Conservation (phyloP, 2,329 filamentous ascomycete genomes). For the Colletotrichum sp. region DNA sequence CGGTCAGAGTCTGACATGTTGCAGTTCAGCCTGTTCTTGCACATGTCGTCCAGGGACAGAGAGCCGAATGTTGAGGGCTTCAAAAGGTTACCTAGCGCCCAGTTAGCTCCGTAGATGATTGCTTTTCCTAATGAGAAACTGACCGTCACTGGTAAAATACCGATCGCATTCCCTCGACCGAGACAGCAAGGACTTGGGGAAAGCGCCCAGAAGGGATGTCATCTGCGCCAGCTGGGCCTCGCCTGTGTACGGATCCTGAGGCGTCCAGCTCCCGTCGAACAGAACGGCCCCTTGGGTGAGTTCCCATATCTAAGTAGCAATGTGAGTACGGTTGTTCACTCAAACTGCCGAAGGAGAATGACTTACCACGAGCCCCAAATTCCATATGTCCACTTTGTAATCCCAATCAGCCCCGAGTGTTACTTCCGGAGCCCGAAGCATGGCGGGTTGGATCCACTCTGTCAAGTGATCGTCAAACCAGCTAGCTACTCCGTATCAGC, state of each 20-base stretch:
- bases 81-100: background rate
- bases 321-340: accelerated
- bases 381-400: background rate
- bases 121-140: accelerated
- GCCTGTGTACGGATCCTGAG: background rate
- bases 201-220: background rate
- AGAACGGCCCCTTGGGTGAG: background rate
- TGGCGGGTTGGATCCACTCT: background rate
- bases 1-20: background rate
- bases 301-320: background rate
- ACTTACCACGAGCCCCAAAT: background rate
- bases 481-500: background rate
- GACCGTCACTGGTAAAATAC: background rate
- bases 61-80: background rate
- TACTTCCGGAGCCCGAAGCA: background rate
- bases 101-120: background rate
- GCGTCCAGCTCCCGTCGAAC: background rate
- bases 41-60: background rate
- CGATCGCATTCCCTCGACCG: background rate
- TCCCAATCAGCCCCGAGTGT: background rate
- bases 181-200: background rate
- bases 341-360: accelerated
- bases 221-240: background rate
- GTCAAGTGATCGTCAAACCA: background rate
- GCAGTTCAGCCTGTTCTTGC: background rate